phyloP scores from a whole-genome alignment of 768 basidiomycete species.

The Lentinula guzmanii region DNA sequence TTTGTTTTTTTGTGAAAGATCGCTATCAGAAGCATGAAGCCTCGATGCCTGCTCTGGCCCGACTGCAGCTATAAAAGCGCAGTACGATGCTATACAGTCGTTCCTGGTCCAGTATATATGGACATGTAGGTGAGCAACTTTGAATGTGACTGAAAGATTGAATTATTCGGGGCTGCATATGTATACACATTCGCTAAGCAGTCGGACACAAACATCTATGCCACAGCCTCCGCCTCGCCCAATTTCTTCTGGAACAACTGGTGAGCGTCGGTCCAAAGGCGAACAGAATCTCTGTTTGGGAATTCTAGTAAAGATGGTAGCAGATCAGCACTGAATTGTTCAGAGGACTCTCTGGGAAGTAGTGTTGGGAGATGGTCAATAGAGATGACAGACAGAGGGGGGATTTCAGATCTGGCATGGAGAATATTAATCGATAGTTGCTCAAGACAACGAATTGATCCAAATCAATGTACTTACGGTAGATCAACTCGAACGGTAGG shows the following conservation, averaged over 20 bases:
- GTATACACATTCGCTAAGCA: too few relatives aligned
- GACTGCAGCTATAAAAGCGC: not conserved
- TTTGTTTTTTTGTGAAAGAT: not conserved
- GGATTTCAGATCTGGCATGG: constrained; percentile 46
- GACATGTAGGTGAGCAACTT: too few relatives aligned
- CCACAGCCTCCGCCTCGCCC: constrained; percentile 28
- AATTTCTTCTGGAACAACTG: constrained; percentile 54
- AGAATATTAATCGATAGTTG: not conserved
- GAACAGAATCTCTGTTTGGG: constrained; percentile 45
- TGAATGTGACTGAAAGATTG: too few relatives aligned
- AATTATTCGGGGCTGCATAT: too few relatives aligned
- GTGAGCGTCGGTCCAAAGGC: constrained; percentile 71
- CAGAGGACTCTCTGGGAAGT: constrained; percentile 92
- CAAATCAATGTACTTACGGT: constrained; percentile 44
- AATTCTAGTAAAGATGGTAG: constrained; percentile 75
- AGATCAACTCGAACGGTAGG: constrained; percentile 87
- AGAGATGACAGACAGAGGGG: constrained; percentile 78
- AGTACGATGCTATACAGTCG: not conserved
- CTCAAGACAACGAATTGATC: not conserved
- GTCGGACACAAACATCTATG: not conserved
- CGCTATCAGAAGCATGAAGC: not conserved
- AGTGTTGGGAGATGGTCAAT: constrained; percentile 97
- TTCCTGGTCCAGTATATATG: not conserved
- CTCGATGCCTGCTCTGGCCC: not conserved
- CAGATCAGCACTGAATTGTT: constrained; percentile 89